phyloP scores from a whole-genome alignment of 805 yeast genomes.

The Lachancea lanzarotensis region DNA sequence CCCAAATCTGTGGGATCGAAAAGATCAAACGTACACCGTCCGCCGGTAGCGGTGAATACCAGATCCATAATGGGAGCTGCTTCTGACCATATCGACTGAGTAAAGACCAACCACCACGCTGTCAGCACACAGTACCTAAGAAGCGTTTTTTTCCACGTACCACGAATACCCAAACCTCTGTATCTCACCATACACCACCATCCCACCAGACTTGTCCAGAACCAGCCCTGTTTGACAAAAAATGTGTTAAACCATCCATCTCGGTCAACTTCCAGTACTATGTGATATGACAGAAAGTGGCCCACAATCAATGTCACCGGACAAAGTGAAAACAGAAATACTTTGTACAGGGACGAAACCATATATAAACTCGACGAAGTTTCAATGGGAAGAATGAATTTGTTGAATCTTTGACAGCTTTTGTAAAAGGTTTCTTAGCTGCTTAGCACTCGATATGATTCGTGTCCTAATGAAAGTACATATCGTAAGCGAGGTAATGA shows the following conservation, averaged over 20 bases:
- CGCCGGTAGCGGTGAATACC: slow-evolving; percentile 76
- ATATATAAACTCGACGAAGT: background rate
- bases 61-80: slow-evolving; percentile 76
- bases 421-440: too few relatives aligned
- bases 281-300: slow-evolving; percentile 31
- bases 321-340: slow-evolving; percentile 19
- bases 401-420: background rate
- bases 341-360: slow-evolving; percentile 2
- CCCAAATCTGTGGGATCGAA: slow-evolving; percentile 12
- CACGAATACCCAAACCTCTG: slow-evolving; percentile 3
- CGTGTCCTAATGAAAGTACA: too few relatives aligned
- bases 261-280: slow-evolving; percentile 36
- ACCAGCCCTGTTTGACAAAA: slow-evolving; percentile 90
- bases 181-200: slow-evolving; percentile 21
- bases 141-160: slow-evolving; percentile 5
- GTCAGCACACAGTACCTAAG: slow-evolving; percentile 51
- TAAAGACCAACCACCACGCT: slow-evolving; percentile 75
- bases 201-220: slow-evolving; percentile 62
- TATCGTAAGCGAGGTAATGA: too few relatives aligned
- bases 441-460: too few relatives aligned
- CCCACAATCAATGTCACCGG: slow-evolving; percentile 46
- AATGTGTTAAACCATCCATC: slow-evolving; percentile 60
- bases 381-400: background rate
- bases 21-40: slow-evolving; percentile 46
- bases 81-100: slow-evolving; percentile 53